Conservation (phyloP, 2,329 filamentous ascomycete species). For the Fusarium nelsonii region DNA sequence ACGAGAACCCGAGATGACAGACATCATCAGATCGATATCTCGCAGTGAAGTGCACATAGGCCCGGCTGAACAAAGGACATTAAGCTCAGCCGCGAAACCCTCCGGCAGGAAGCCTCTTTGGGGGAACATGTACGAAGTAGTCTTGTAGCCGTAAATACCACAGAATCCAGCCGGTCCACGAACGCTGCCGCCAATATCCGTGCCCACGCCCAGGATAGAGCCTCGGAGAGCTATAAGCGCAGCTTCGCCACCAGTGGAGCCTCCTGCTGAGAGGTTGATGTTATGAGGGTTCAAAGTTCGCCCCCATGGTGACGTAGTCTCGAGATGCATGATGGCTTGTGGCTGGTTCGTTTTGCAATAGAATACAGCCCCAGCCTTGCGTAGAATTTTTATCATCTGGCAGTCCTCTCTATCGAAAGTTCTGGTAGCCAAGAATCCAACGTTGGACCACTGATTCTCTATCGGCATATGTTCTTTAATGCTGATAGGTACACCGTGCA, state of each 20-base stretch:
- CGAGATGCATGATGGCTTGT: constrained; percentile 65
- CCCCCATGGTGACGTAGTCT: constrained; percentile 70
- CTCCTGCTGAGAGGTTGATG: constrained; percentile 69
- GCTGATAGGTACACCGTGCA: constrained; percentile 46
- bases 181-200: constrained; percentile 56
- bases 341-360: constrained; percentile 71
- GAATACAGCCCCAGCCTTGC: constrained; percentile 65
- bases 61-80: constrained; percentile 51
- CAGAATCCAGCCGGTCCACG: constrained; percentile 49
- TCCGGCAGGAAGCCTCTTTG: constrained; percentile 43
- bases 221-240: constrained; percentile 56
- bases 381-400: constrained; percentile 68
- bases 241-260: constrained; percentile 69
- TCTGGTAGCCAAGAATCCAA: constrained; percentile 65
- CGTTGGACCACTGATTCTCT: constrained; percentile 60
- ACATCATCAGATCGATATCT: constrained; percentile 54
- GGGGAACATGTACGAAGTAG: constrained; percentile 45
- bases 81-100: constrained; percentile 50
- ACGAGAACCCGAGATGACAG: constrained; percentile 34
- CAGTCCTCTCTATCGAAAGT: constrained; percentile 63
- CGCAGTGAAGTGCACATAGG: constrained; percentile 52
- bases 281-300: constrained; percentile 72
- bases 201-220: constrained; percentile 55
- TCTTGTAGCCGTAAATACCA: constrained; percentile 47
- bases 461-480: constrained; percentile 68